Conservation (phyloP, 192 early-diverging fungal species). For the Rhizoclosmatium globosum region DNA sequence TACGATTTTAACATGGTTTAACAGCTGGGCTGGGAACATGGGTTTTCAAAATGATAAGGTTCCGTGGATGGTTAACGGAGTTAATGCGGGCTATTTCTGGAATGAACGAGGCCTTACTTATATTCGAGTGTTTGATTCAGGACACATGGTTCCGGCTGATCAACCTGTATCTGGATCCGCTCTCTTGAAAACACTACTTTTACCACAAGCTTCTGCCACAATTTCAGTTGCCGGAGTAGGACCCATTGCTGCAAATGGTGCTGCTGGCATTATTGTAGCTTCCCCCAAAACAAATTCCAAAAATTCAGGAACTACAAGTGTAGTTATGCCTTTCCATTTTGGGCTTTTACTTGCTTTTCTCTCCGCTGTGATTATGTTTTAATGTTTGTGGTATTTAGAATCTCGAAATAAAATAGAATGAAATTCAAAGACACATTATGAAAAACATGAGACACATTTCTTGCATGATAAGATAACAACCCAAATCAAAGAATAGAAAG, state of each 20-base stretch:
- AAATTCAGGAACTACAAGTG: not conserved
- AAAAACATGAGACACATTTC: no score
- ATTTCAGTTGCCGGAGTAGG: not conserved
- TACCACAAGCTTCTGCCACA: not conserved
- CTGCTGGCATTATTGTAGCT: not conserved
- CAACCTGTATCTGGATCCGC: not conserved
- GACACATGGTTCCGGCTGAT: slow-evolving; percentile 63
- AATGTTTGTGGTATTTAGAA: no score
- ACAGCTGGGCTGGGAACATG: slow-evolving; percentile 48
- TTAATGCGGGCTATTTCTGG: slow-evolving; percentile 54
- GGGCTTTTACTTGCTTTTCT: not conserved
- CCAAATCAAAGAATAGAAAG: no score
- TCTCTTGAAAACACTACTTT: not conserved
- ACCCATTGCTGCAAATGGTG: not conserved
- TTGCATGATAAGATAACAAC: no score
- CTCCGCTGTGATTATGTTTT: no score
- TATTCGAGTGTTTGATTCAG: slow-evolving; percentile 62
- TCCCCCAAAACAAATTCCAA: no score
- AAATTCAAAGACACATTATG: no score
- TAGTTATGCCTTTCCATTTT: not conserved
- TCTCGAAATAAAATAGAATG: no score
- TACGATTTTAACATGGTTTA: no score
- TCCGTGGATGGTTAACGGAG: slow-evolving; percentile 24
- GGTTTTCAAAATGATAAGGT: slow-evolving; percentile 41
- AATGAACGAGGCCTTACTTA: slow-evolving; percentile 57